phyloP scores from a whole-genome alignment of 306 rosid species.

The Acmispon strigosus region DNA sequence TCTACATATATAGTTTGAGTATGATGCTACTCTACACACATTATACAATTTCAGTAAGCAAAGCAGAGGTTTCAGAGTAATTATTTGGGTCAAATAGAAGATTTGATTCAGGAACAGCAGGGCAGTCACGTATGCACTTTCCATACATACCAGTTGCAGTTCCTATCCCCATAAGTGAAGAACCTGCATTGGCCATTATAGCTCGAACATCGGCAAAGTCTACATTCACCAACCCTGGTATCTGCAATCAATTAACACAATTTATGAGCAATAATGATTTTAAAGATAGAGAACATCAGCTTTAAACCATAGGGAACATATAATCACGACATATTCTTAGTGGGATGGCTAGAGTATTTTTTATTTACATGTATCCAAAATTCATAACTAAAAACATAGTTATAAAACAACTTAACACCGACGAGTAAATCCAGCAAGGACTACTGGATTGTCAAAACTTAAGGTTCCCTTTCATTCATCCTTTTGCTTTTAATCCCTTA shows the following conservation, averaged over 20 bases:
- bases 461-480: not conserved
- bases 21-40: not conserved
- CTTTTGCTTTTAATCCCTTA: constrained; percentile 10
- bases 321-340: constrained; percentile 4
- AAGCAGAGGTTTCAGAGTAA: constrained; percentile 8
- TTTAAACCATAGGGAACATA: not conserved
- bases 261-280: not conserved
- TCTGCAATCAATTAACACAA: constrained; percentile 47
- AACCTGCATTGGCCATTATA: constrained; percentile 98
- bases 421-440: not conserved
- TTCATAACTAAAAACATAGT: not conserved
- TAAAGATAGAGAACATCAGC: constrained; percentile 8
- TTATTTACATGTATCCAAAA: not conserved
- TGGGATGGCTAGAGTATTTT: not conserved
- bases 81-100: constrained; percentile 7
- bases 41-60: constrained; percentile 6
- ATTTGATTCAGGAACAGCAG: constrained; percentile 15
- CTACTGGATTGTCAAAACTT: constrained; percentile 8
- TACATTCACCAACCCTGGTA: constrained; percentile 92
- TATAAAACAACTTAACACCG: not conserved
- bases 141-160: constrained; percentile 88
- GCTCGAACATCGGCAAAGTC: constrained; percentile 99
- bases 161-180: constrained; percentile 99
- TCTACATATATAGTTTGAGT: constrained; percentile 11
- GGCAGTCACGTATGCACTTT: constrained; percentile 1